Evolutionary conservation across 176 grass and related monocot species (phyloP), one percentile per base, ranked within the genome.

Genomic region (Puya raimondii): DNA sequence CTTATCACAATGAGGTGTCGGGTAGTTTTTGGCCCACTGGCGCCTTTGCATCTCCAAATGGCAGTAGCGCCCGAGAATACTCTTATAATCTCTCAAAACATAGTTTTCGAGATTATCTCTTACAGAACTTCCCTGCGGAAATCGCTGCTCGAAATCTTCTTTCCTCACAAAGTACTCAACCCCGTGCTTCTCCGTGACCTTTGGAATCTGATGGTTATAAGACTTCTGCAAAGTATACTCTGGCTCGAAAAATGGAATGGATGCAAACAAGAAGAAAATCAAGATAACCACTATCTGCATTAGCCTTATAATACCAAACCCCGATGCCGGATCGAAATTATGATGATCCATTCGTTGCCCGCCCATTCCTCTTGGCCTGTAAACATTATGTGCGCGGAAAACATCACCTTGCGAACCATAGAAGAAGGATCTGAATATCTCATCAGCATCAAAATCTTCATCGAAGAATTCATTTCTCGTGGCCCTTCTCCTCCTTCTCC

Each of bases 391-490:
- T 56, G 78, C n/a, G 54, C 14, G 72, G 48, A 81, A 84, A 1
- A 78, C 15, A 79, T 86, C 77, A 78, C 82, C 85, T 74, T 82
- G 83, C 50, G 75, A 77, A 16, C 88, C 92, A 49, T 88, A 88
- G 75, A 88, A 96, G 68, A 96, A 91, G 54, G 88, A 87, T 25
- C 86, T 87, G 64, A 89, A 96, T 74, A 96, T 82, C 63, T 96
- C 88, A 85, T 96, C 83, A 1, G 88, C 78, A 73, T 93, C 86
- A 72, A 83, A 80, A 74, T 89, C 86, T 59, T 85, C 83, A 61
- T 84, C 77, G 70, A 80, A 87, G 84, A 87, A 89, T 51, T 78
- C 53, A 80, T 64, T 86, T 80, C 76, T 91, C 21, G 70, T 29
- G 59, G 76, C 74, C 64, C 74, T 82, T 50, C 74, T 81, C 76